These are phyloP conservation scores for Fraxinus latifolia DNA, from an alignment of 305 asterid genomes.

Conservation along the genomic window DNA sequence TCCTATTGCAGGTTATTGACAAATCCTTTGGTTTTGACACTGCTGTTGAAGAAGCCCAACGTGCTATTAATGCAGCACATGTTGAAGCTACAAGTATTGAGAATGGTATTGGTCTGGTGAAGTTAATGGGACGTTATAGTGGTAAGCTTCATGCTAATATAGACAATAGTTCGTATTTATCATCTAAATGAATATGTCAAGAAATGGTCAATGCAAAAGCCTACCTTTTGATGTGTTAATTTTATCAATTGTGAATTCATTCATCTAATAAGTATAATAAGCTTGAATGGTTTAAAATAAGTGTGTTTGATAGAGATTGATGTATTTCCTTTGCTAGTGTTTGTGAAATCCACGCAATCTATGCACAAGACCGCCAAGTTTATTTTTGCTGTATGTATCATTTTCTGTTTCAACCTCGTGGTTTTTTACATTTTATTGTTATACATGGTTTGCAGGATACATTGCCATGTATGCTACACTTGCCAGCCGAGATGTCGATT, in stretches of 20 bases:
- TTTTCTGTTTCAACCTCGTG: not conserved
- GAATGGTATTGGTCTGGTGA: conserved; percentile 81
- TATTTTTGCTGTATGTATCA: not conserved
- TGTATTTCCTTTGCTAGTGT: not conserved
- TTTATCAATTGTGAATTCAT: not conserved
- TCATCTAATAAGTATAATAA: not conserved
- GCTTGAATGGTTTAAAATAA: not conserved
- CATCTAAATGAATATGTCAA: not conserved
- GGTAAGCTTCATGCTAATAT: conserved; percentile 35
- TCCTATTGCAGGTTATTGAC: conserved; percentile 57
- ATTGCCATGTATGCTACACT: conserved; percentile 86
- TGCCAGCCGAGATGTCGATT: conserved; percentile 81
- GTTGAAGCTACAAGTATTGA: conserved; percentile 80
- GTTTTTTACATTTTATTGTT: not conserved
- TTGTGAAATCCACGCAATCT: not conserved
- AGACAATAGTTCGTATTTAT: not conserved
- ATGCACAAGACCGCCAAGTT: not conserved
- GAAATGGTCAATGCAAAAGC: not conserved
- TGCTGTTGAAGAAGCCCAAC: conserved; percentile 90
- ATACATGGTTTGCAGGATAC: conserved; percentile 46
- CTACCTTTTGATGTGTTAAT: not conserved
- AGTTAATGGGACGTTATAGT: conserved; percentile 77
- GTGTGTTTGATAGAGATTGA: not conserved
- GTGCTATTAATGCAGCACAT: conserved; percentile 87
- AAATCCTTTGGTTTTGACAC: conserved; percentile 84